Evolutionary conservation across 495 filamentous ascomycete species (phyloP), one percentile per base, ranked within the genome.

Genomic region (Penicillium chermesinum): DNA sequence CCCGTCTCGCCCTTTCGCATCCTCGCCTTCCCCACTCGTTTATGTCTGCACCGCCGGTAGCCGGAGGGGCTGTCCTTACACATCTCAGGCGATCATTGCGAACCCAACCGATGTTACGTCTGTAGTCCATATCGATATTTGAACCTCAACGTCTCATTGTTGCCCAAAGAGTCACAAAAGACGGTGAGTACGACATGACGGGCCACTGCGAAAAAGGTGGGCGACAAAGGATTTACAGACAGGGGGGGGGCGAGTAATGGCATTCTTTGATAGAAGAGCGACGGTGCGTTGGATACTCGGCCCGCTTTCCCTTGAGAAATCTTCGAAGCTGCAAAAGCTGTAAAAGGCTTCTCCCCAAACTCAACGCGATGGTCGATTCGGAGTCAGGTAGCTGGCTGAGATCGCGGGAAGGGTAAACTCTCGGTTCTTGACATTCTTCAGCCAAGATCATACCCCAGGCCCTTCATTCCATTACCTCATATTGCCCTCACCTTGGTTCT

Each of bases 81-180:
- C 33, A 54, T 53, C 42, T 41, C 42, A 46, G 42, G 44, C 17
- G 46, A 20, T 44, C 40, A 57, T 62, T 59, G 44, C 19, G 45
- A 54, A 49, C 54, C n/a, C 37, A 46, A 48, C 59, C 22, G 41
- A 35, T 15, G 18, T n/a, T 59, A 52, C 55, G 27, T 52, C 39
- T 59, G 59, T 59, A 58, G 54, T 46, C 56, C 42, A 54, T 49
- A 56, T 62, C 48, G 48, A 62, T 62, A 57, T 54, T 49, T 40
- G 25, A 44, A 63, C 53, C 41, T 60, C 53, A 21, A 42, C 46
- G 33, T 33, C 45, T 38, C 38, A 36, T 57, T 53, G 34, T 59
- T 35, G 47, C 41, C 52, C 44, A 22, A 51, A 38, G n/a, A 41
- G 27, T 40, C 44, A 35, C 46, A 63, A 63, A 61, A 63, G 60